Evolutionary conservation across 73 alveolate genomes (phyloP), one percentile per base, ranked within the genome.

Genomic region (Paraurostyla sp.): DNA sequence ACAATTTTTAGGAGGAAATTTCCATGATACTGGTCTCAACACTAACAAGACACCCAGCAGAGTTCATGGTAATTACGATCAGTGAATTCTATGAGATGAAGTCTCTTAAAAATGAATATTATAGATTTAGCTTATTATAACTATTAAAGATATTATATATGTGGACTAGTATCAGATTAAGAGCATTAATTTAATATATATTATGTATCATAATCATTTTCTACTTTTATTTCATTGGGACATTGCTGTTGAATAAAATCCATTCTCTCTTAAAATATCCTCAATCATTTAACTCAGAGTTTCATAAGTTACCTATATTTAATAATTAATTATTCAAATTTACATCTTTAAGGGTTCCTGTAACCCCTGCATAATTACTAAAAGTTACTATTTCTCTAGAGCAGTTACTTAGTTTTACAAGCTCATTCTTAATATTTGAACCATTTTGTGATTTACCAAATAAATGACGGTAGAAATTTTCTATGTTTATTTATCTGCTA

Each of bases 21-120:
- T 91, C 76, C 54, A 81, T 2, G 96, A 91, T 63, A 91, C 96
- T 4, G 96, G 96, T 30, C 80, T 91, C 43, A 91, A 91, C 85
- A 91, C 96, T 15, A 76, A 51, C 75, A 75, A 57, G 48, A 91
- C 86, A 18, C 96, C 96, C 9, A 65, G 91, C 45, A 83, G 93
- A 48, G 88, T 91, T 23, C 96, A 83, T 58, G 29, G 0, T 22
- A 51, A 69, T 62, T 91, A 56, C 56, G 85, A 83, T 63, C 50
- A 83, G 78, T 83, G 85, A 83, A 27, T 36, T 54, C 20, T 7
- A 35, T 63, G 9, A 30, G 54, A 23, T 27, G 22, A 7, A 32
- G 36, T 27, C 56, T 62, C n/a, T n/a, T n/a, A n/a, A n/a, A n/a
- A n/a, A n/a, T n/a, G n/a, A n/a, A n/a, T 62, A 62, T 22, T 62